Evolutionary conservation across 2,329 filamentous ascomycete species (phyloP), one percentile per base, ranked within the genome.

Genomic region (Xylaria sp.): DNA sequence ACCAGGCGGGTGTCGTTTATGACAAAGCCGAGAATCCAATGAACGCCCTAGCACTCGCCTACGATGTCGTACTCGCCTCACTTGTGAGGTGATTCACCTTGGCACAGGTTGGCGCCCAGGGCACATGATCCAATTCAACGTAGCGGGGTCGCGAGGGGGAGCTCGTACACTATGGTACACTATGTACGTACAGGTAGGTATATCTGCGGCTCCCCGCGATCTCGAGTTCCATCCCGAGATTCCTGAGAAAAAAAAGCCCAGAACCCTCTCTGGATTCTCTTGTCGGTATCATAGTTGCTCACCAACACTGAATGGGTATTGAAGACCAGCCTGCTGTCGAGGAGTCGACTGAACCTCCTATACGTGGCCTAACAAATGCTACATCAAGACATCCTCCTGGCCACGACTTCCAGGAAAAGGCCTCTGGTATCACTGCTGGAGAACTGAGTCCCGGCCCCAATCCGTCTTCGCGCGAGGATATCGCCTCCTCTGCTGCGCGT

Each of bases 321-420:
- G 66, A 66, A 63, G 63, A 66, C 45, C 62, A 66, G 56, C 46
- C 54, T 61, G 54, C 51, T 56, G 67, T 69, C 67, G 67, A 69
- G 66, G 66, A 69, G 65, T 68, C 66, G 67, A 64, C 67, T 65
- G 67, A 69, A 64, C 66, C 67, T 66, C 67, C 67, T 69, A 68
- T 69, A 69, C 63, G 65, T 66, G 66, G 64, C 53, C 59, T 49
- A 39, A 58, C 48, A 54, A 51, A 65, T 64, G 63, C 63, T 56
- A 57, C 63, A 56, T 48, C 42, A 24, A 48, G 41, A 50, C 47
- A 51, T 54, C 48, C 60, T 43, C 52, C 53, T 59, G 56, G 57
- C 26, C 40, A 29, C 50, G 48, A 34, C 48, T 56, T 46, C 53
- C 60, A 57, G 57, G 52, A 40, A 34, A 54, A 49, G 41, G 43